Evolutionary conservation across 2,329 filamentous ascomycete genomes (phyloP), one percentile per base, ranked within the genome.

Genomic region (Alternaria postmessia): DNA sequence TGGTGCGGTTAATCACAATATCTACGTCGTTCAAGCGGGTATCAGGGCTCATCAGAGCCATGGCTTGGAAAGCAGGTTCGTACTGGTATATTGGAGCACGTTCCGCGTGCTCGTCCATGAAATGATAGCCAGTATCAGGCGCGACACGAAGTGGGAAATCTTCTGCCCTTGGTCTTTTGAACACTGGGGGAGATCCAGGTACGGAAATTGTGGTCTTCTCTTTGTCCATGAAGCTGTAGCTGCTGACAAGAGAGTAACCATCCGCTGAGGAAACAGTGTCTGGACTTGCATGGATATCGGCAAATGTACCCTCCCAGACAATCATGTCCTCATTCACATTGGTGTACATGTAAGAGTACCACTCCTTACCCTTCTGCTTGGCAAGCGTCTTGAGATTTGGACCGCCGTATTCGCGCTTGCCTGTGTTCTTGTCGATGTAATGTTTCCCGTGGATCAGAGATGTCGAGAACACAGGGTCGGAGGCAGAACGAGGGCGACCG

Each of bases 51-150:
- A 64, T 62, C 3, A 58, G 26, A 4, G 52, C 46, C 20, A 65
- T 18, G 11, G 62, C 59, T 28, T 65, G 59, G 41, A 65, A 55
- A 9, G 54, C n/a, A 12, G 59, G 56, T 39, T 62, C 59, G 24
- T 62, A 62, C 28, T 61, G 49, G 22, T 54, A 34, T 2, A 30
- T 22, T 3, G 43, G 57, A 30, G 44, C 44, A 8, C 28, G 44
- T 32, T 47, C 28, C 1, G 44, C 44, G 22, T 47, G 44, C n/a
- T 47, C 44, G 7, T 47, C 28, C n/a, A 30, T 47, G 2, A 22
- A 47, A 32, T 47, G 18, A 20, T 22, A 20, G 9, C 28, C 44
- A 16, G 18, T 20, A 11, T 47, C 28, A 12, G 18, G 28, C 44
- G n/a, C 18, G 7, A 47, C 16, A 11, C 4, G 4, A 6, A 47